These are phyloP conservation scores for Trichoderma koningii DNA, from an alignment of 2,329 filamentous ascomycete species.

Conservation along the genomic window DNA sequence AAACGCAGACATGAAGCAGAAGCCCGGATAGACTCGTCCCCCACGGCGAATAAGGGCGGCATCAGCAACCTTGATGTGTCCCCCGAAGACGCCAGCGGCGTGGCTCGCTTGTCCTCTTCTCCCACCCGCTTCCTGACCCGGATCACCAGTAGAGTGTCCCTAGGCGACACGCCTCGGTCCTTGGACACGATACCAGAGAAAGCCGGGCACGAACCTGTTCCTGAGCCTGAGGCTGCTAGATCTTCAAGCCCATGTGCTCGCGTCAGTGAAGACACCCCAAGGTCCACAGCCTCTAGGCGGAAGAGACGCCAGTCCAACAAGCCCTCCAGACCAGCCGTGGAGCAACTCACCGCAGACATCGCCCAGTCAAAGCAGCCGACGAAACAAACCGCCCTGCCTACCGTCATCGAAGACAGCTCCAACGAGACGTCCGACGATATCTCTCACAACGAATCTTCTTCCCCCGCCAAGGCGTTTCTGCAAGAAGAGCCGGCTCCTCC, in stretches of 20 bases:
- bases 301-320: constrained; percentile 3
- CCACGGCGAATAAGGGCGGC: not conserved
- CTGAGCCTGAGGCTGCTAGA: not conserved
- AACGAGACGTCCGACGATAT: constrained; percentile 19
- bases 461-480: not conserved
- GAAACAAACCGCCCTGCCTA: not conserved
- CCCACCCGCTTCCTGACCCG: constrained; percentile 15
- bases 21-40: not conserved
- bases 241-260: not conserved
- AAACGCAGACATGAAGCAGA: not conserved
- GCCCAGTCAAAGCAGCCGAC: not conserved
- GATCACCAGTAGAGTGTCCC: constrained; percentile 1
- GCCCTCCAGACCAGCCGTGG: not conserved
- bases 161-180: constrained; percentile 10
- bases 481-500: not conserved
- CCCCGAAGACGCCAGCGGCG: not conserved
- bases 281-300: not conserved
- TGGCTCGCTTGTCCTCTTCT: constrained; percentile 8
- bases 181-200: constrained; percentile 9
- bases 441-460: not conserved
- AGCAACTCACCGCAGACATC: not conserved
- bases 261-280: not conserved
- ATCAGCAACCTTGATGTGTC: not conserved
- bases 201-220: not conserved
- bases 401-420: constrained; percentile 20